These are phyloP conservation scores for Garcia nutans DNA, from an alignment of 345 rosid species.

Conservation along the genomic window DNA sequence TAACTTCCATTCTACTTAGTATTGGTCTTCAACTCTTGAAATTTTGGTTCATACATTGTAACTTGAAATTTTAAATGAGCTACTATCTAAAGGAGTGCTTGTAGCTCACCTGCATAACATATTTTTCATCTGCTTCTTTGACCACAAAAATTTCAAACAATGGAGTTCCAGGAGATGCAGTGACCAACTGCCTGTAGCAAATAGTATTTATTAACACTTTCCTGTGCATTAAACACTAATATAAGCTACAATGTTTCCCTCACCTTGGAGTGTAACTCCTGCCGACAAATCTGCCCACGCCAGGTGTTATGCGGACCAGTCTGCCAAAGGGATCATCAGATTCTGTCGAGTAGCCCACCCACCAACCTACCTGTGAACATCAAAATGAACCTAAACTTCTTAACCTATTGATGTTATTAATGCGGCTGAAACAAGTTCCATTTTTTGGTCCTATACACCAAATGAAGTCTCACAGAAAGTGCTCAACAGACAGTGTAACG, in stretches of 20 bases:
- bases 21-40: background rate
- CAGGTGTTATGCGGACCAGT: slow-evolving; percentile 75
- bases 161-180: slow-evolving; percentile 80
- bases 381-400: slow-evolving; percentile 11
- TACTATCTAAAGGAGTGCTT: slow-evolving; percentile 12
- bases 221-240: slow-evolving; percentile 13
- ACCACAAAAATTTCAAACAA: slow-evolving; percentile 92
- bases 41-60: background rate
- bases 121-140: slow-evolving; percentile 60
- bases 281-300: slow-evolving; percentile 86
- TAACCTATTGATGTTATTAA: background rate
- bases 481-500: background rate
- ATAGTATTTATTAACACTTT: slow-evolving; percentile 19
- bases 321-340: slow-evolving; percentile 86
- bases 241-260: slow-evolving; percentile 22
- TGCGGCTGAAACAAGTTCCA: background rate
- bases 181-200: slow-evolving; percentile 77
- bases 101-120: slow-evolving; percentile 70
- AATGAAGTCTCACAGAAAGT: background rate
- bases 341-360: slow-evolving; percentile 85
- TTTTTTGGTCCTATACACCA: background rate
- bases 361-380: slow-evolving; percentile 85
- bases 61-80: background rate
- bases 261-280: slow-evolving; percentile 87
- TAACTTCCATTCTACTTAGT: background rate